Evolutionary conservation across 2,329 filamentous ascomycete species (phyloP).

Genomic region (Delphinella strobiligena): DNA sequence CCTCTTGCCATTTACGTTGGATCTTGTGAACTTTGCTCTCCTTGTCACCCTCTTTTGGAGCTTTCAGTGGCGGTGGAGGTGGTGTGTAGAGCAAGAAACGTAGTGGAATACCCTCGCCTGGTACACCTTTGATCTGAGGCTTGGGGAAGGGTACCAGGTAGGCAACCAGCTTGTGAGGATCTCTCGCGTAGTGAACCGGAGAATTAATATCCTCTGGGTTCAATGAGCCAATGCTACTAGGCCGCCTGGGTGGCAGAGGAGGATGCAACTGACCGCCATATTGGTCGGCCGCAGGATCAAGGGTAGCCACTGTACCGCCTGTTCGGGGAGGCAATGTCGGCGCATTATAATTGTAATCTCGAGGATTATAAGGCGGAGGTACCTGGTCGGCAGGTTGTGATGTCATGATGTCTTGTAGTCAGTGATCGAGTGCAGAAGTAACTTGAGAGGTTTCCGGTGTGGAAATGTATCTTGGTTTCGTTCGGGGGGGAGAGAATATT

Average conservation of each 20-base stretch:
- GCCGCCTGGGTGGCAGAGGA: not conserved
- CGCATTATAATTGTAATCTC: not conserved
- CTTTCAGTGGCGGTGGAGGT: slow-evolving; percentile 28
- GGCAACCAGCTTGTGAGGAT: slow-evolving; percentile 29
- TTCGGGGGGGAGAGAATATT: too few species aligned
- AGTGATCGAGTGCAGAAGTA: too few species aligned
- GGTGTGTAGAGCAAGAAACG: slow-evolving; percentile 35
- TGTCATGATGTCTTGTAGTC: too few species aligned
- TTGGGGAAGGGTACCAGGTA: slow-evolving; percentile 35
- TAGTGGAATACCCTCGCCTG: slow-evolving; percentile 22
- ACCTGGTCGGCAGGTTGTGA: too few species aligned
- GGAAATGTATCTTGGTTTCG: too few species aligned
- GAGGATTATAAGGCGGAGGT: not conserved
- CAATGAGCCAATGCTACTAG: not conserved
- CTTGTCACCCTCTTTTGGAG: slow-evolving; percentile 29
- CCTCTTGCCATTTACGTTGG: slow-evolving; percentile 34
- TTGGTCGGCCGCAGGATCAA: not conserved
- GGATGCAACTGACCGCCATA: not conserved
- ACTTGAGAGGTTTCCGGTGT: too few species aligned
- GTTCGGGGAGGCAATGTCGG: slow-evolving; percentile 3
- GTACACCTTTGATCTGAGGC: slow-evolving; percentile 23
- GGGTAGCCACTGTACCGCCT: not conserved
- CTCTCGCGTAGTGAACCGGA: slow-evolving; percentile 28
- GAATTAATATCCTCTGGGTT: slow-evolving; percentile 16
- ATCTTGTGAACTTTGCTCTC: slow-evolving; percentile 31